Evolutionary conservation across 768 basidiomycete genomes (phyloP), one percentile per base, ranked within the genome.

Genomic region (Grammothele lineata): DNA sequence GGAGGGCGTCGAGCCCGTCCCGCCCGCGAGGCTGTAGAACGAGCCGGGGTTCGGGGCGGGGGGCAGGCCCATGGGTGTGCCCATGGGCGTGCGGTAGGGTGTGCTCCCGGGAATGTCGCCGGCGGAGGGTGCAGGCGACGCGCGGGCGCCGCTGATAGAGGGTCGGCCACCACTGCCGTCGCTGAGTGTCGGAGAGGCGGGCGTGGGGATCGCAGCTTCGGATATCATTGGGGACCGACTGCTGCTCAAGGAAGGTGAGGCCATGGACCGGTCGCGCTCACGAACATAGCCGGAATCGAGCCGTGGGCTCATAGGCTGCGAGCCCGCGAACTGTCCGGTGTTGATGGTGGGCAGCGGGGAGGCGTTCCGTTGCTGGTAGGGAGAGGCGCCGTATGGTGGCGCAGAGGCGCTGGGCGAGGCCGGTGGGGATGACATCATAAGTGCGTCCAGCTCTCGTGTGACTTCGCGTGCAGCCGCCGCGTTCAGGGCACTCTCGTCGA

Each of bases 381-480:
- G 27, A 7, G 35, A 36, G 15, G 23, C 40, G 32, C 11, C 44
- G 36, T 32, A 45, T 27, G 46, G 46, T 11, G 44, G 23, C 19
- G 38, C 21, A 37, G 47, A 6, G 22, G 43, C 0, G 53, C 48
- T 24, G 30, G 57, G 48, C 56, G 68, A 53, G 5, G 54, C 57
- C 54, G 48, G 49, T 56, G 60, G 58, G 1, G 71, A 60, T 45
- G 54, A 64, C 51, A 71, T 74, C 47, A 68, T 71, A 15, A 87
- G 63, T 17, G 78, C 70, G 46, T 85, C 81, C 40, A 87, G 56
- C 57, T 86, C 87, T 11, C 77, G 74, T 11, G 75, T 75, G 1
- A 89, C 72, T 60, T 85, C 85, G 15, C 79, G 73, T 4, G 84
- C 84, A 22, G 81, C 85, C 15, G 85, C 86, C 1, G 77, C 79